These are phyloP conservation scores for Xylona heveae DNA, from an alignment of 495 filamentous ascomycete genomes.

Conservation along the genomic window DNA sequence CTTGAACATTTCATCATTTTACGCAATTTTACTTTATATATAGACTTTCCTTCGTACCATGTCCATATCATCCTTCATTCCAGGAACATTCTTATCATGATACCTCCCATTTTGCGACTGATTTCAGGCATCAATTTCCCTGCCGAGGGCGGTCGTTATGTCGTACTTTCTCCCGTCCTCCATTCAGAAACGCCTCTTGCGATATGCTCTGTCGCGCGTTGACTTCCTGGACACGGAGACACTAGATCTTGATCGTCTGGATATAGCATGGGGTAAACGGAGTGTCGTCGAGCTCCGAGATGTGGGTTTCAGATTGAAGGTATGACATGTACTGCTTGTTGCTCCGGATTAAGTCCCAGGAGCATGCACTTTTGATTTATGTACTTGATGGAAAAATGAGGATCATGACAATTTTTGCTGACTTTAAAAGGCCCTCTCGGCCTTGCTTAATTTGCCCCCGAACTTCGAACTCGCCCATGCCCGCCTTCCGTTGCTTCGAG, in stretches of 20 bases:
- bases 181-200: constrained; percentile 63
- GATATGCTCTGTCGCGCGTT: constrained; percentile 57
- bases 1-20: too few species aligned
- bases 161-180: constrained; percentile 48
- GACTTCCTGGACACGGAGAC: constrained; percentile 67
- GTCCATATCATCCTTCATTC: too few species aligned
- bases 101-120: too few species aligned
- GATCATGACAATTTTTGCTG: constrained; percentile 3
- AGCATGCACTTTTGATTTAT: neutral
- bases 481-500: constrained; percentile 41
- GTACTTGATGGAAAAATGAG: neutral
- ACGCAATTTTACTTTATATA: too few species aligned
- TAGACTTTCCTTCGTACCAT: too few species aligned
- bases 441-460: constrained; percentile 47
- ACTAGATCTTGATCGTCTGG: constrained; percentile 57
- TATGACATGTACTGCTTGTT: constrained; percentile 15
- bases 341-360: neutral
- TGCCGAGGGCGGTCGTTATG: constrained; percentile 15
- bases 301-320: constrained; percentile 54
- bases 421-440: constrained; percentile 42
- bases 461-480: constrained; percentile 48
- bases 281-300: constrained; percentile 64
- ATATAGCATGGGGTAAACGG: constrained; percentile 53
- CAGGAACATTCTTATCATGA: too few species aligned
- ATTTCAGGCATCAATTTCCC: too few species aligned